Evolutionary conservation across 2,329 filamentous ascomycete genomes (phyloP).

Genomic region (Arachnopeziza araneosa): DNA sequence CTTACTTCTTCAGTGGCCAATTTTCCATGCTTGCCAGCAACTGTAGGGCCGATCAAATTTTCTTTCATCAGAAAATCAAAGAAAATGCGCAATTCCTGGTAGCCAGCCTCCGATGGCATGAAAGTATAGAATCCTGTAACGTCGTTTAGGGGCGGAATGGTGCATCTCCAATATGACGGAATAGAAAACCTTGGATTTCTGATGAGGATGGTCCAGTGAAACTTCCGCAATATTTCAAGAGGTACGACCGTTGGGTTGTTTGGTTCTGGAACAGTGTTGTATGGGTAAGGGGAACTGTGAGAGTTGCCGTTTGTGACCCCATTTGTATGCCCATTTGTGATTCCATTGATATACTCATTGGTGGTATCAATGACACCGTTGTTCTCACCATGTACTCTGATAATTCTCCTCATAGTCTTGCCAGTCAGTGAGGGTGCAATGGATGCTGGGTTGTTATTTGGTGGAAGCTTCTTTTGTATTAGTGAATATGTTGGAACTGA

Average conservation of each 20-base stretch:
- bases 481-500: background rate
- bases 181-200: constrained; percentile 89
- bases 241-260: constrained; percentile 85
- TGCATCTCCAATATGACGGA: constrained; percentile 92
- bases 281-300: constrained; percentile 47
- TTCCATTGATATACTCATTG: constrained; percentile 19
- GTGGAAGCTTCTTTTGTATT: constrained; percentile 40
- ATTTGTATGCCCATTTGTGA: constrained; percentile 8
- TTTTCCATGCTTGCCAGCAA: constrained; percentile 41
- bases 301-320: constrained; percentile 27
- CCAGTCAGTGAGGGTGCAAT: constrained; percentile 70
- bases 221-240: constrained; percentile 63
- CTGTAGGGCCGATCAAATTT: constrained; percentile 63
- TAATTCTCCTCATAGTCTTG: constrained; percentile 26
- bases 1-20: constrained; percentile 40
- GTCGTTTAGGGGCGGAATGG: constrained; percentile 75
- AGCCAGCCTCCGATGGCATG: constrained; percentile 83
- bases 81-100: constrained; percentile 76
- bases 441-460: constrained; percentile 58
- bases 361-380: constrained; percentile 20
- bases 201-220: constrained; percentile 96
- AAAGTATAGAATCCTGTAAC: constrained; percentile 84
- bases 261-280: constrained; percentile 52
- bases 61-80: constrained; percentile 77
- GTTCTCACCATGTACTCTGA: constrained; percentile 19